Base-by-base conservation (phyloP, 1,284 basidiomycete species). In the Sanghuangporus weigelae region DNA sequence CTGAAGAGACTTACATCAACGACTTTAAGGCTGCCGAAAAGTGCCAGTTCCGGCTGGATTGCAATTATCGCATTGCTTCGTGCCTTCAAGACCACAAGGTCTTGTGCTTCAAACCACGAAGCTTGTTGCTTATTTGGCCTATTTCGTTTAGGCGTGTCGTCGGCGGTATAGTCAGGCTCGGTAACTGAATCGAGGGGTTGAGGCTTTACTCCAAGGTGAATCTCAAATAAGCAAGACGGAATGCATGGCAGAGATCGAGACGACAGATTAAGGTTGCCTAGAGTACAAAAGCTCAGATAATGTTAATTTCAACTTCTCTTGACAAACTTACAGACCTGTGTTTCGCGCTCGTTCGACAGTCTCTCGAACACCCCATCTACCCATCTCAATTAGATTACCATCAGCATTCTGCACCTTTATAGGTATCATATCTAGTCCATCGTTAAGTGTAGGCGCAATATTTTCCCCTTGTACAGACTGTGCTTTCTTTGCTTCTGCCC, bases 51-150 rank as follows among this genome's bases (percentile, higher is more conserved):
- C 26, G 85, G 85, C 68, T 92, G 90, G 38, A 93, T 79, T 70
- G 89, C 87, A 12, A 81, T 68, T 39, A 93, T 92, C 36, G 87
- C 85, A 69, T 93, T 93, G 68, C 84, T 89, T 81, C 86, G 86
- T 19, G 85, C 86, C 69, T 90, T 92, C 51, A 93, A 73, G 0
- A 89, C 77, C 50, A 83, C 81, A 21, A 93, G 74, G 73, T 93
- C 90, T 69, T 89, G 86, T 3, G 86, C 86, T 70, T 92, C 90
- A 68, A 85, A 92, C 89, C 90, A 92, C 1, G 87, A 78, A 16
- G 84, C 75, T 74, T 61, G 78, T 77, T 73, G 75, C 65, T 71
- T 75, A 51, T 65, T 68, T 59, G 67, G 62, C 62, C 66, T 64
- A 49, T 69, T 70, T 64, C 74, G 59, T 60, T 79, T 78, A 8